Evolutionary conservation across 768 basidiomycete genomes (phyloP), one percentile per base, ranked within the genome.

Genomic region (Russula brevipes): DNA sequence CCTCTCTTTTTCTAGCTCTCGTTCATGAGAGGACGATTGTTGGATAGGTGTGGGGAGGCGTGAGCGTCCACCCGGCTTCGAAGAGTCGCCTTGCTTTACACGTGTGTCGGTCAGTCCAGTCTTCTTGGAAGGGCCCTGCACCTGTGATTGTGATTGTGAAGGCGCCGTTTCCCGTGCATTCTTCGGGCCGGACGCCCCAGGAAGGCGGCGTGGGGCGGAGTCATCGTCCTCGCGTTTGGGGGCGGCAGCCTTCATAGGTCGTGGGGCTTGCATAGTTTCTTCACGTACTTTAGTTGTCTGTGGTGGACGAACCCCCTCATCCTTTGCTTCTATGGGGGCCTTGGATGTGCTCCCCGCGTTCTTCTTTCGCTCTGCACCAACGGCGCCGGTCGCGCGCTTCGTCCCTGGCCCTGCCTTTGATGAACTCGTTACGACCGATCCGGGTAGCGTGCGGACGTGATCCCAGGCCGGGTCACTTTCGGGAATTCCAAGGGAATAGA

Each of bases 391-490:
- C 4, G 42, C 24, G 55, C 65, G 65, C 46, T 63, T 63, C 10
- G 54, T 14, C 17, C 59, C 54, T 17, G 54, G 24, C 52, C 44
- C 46, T 33, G 17, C 38, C 50, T 63, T 57, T 17, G 54, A 30
- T 24, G 51, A 44, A 24, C n/a, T 19, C 4, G 47, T 61, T 36
- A 30, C 33, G 9, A 52, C 50, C 8, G 64, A 59, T 45, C 57
- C 54, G 14, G 66, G 50, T 1, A 44, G 61, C 4, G 52, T 57
- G 39, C 72, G 72, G 2, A 85, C 79, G 66, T 85, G 79, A 11
- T 77, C 72, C 88, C 89, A 91, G n/a, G 77, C 75, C 5, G 84
- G 77, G 72, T 90, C 85, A 16, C 75, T 78, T 60, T 85, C 79
- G 30, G 82, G 82, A 63, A 89, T 82, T 31, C 79, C 79, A 57